Conservation (phyloP, 306 rosid species). For the Bauhinia variegata region DNA sequence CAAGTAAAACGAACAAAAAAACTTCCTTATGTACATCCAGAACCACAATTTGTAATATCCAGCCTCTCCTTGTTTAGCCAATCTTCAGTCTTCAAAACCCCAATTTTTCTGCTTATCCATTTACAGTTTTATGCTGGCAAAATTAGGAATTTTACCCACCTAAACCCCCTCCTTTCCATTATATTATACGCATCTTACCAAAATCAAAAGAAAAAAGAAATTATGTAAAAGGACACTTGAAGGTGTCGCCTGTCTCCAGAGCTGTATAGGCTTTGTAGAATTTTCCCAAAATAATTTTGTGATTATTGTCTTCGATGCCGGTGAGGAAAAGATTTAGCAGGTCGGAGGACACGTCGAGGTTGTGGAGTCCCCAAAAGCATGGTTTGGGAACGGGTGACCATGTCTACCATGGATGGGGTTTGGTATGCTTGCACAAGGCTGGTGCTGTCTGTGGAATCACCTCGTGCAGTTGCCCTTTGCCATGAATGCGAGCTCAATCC, state of each 20-base stretch:
- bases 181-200: conserved; percentile 38
- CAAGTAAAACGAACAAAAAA: conserved; percentile 32
- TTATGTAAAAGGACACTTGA: conserved; percentile 17
- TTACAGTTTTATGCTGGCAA: conserved; percentile 47
- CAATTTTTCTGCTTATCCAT: conserved; percentile 46
- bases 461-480: conserved; percentile 96
- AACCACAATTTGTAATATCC: conserved; percentile 26
- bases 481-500: conserved; percentile 90
- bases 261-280: conserved; percentile 37
- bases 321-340: conserved; percentile 51
- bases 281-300: conserved; percentile 21
- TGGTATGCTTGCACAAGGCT: conserved; percentile 72
- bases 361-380: conserved; percentile 52
- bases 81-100: conserved; percentile 36
- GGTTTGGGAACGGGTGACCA: conserved; percentile 83
- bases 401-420: conserved; percentile 85
- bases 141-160: conserved; percentile 53
- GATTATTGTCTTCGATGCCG: conserved; percentile 38
- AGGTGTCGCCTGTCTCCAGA: conserved; percentile 38
- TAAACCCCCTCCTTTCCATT: conserved; percentile 47
- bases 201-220: conserved; percentile 27
- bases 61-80: conserved; percentile 41
- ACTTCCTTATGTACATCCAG: conserved; percentile 46
- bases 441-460: conserved; percentile 79
- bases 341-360: conserved; percentile 43